Evolutionary conservation across 2,329 filamentous ascomycete species (phyloP).

Genomic region (Diaporthe caulivora): DNA sequence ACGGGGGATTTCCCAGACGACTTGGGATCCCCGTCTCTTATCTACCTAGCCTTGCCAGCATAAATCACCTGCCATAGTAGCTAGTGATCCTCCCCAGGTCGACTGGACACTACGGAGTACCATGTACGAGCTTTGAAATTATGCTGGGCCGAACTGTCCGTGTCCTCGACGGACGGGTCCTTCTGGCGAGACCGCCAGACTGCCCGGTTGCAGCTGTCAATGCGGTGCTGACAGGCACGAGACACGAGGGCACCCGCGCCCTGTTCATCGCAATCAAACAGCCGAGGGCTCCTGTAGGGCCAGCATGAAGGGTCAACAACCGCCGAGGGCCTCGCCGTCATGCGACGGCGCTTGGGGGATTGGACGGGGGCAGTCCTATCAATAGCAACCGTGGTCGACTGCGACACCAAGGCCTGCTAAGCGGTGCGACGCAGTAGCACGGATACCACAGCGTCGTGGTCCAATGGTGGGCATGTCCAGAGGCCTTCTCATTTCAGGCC

Average conservation of each 20-base stretch:
- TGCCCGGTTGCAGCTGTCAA: conserved; percentile 14
- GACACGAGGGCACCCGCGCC: conserved; percentile 10
- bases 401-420: not conserved
- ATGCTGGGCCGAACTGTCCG: conserved; percentile 21
- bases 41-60: conserved; percentile 11
- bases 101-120: conserved; percentile 15
- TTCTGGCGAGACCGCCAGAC: not conserved
- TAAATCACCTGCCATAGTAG: not conserved
- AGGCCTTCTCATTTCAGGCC: conserved; percentile 30
- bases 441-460: conserved; percentile 29
- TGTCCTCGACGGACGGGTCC: conserved; percentile 5
- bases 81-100: conserved; percentile 13
- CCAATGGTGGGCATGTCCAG: conserved; percentile 23
- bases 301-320: conserved; percentile 15
- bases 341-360: not conserved
- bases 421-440: conserved; percentile 28
- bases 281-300: not conserved
- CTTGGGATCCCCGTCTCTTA: conserved; percentile 9
- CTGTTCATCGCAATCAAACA: conserved; percentile 32
- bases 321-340: not conserved
- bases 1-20: conserved; percentile 10
- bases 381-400: conserved; percentile 17
- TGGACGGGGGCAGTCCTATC: not conserved
- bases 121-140: conserved; percentile 25
- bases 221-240: conserved; percentile 1